These are phyloP conservation scores for Quercus lobata DNA, from an alignment of 331 rosid species.

Conservation along the genomic window DNA sequence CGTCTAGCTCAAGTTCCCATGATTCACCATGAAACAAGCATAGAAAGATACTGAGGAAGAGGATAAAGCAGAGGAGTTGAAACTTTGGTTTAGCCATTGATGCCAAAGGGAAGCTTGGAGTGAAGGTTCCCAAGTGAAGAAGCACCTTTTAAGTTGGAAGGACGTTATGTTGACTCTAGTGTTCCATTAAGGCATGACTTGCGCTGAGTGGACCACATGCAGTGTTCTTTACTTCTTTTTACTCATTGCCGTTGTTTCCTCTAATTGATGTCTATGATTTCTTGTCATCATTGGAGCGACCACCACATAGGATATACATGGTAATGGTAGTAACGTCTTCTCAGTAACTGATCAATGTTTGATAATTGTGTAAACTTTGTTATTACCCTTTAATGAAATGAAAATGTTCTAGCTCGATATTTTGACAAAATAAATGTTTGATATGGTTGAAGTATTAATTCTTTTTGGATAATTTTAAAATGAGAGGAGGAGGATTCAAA, in stretches of 20 bases:
- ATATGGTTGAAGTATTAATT: too few relatives aligned
- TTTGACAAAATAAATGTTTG: too few relatives aligned
- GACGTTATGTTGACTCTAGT: background rate
- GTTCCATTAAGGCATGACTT: slow-evolving; percentile 36
- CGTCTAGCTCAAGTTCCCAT: slow-evolving; percentile 27
- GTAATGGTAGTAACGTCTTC: background rate
- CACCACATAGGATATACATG: background rate
- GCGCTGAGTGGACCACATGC: slow-evolving; percentile 27
- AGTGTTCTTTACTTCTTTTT: background rate
- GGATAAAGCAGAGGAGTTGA: slow-evolving; percentile 20
- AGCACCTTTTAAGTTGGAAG: slow-evolving; percentile 13
- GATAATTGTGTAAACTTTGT: too few relatives aligned
- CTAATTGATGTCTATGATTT: background rate
- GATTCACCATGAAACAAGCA: slow-evolving; percentile 36
- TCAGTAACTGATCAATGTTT: background rate
- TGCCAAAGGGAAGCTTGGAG: background rate
- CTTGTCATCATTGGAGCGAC: background rate
- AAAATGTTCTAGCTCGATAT: too few relatives aligned
- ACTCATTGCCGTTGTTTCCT: slow-evolving; percentile 17
- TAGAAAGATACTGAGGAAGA: slow-evolving; percentile 19
- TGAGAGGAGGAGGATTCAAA: too few relatives aligned
- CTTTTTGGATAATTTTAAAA: too few relatives aligned
- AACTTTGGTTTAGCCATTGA: slow-evolving; percentile 31
- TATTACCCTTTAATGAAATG: too few relatives aligned
- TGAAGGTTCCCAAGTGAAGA: background rate